Base-by-base conservation (phyloP, 192 early-diverging fungal species). In the Entomortierella lignicola region DNA sequence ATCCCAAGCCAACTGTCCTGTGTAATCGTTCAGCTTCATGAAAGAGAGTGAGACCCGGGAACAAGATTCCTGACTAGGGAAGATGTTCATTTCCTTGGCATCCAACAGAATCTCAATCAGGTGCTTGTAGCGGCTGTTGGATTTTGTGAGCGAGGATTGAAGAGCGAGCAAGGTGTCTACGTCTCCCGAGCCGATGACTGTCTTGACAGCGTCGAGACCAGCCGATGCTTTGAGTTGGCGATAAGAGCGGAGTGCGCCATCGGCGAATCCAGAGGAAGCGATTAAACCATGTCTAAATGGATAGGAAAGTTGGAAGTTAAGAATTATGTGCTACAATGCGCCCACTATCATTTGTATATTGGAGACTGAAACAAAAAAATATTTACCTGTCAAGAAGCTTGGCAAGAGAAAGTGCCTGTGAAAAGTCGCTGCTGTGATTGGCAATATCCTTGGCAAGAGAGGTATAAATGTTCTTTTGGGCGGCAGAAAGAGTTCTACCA, bases 1-100 rank as follows among this genome's bases (percentile, higher is more conserved):
- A 52, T 79, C 75, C 75, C 75, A 79, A 13, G 75, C 75, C 8
- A 79, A 63, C 56, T 79, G 75, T 1, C 75, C 75, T 11, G 75
- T 69, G 53, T 69, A 79, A 25, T 79, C 75, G 52, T 64, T 64
- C 18, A 70, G 21, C 21, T 65, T 48, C 56, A 60, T 70, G 43
- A 79, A 79, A 0, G 75, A 70, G 27, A 63, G 61, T 4, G 75
- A 79, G 48, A 79, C 63, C 7, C 55, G 61, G 8, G 67, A 79
- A 52, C 75, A 79, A 5, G 53, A 39, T 18, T 79, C 67, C 41
- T 70, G 75, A 37, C 67, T 79, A 32, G 75, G 75, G 48, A 66
- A 30, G n/a, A 79, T 55, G 44, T 79, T 70, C 75, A 79, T 69
- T 30, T 79, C 75, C 57, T 79, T 79, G 48, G 75, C 66, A 32